Evolutionary conservation across 179 eudicot species (phyloP), one percentile per base, ranked within the genome.

Genomic region (Beta corolliflora): DNA sequence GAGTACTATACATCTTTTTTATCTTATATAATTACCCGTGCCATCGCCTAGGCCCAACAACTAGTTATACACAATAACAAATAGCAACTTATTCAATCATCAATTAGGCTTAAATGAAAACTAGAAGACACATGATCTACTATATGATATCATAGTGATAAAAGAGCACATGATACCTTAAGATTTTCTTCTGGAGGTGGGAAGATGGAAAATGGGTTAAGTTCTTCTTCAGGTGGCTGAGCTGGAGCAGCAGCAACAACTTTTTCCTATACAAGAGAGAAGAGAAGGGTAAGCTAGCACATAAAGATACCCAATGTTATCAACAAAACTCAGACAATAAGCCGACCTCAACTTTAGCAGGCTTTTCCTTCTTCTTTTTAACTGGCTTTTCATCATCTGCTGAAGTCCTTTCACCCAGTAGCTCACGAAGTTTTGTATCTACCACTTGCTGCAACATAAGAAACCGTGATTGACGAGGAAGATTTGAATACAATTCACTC

Each of bases 331-430:
- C 45, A 23, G 68, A 63, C 31, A 48, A 52, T 18, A 76, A 7
- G 65, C 76, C 59, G 53, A 92, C 97, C 97, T 95, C 96, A 79
- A 85, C 89, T 90, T 92, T 96, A 15, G 84, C 89, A 71, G 98
- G 92, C 89, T 94, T 96, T 85, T 94, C 98, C 88, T 95, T 95
- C 87, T 95, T 94, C 94, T 91, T 92, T 87, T 90, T 94, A 7
- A 86, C 77, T 61, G 94, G 94, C 84, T 92, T 94, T 85, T 95
- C 99, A 91, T 92, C 86, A 87, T 95, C 99, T 59, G 96, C 95
- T 59, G 95, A 93, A 64, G 97, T 95, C 85, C 92, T 94, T 84
- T 90, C 95, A 80, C 98, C 98, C 82, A 94, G 89, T 73, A 95
- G 80, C 21, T 86, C 91, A 64, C 74, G 80, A 75, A 95, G 84